Conservation (phyloP, 768 basidiomycete species). For the Boletus rubescentipes region DNA sequence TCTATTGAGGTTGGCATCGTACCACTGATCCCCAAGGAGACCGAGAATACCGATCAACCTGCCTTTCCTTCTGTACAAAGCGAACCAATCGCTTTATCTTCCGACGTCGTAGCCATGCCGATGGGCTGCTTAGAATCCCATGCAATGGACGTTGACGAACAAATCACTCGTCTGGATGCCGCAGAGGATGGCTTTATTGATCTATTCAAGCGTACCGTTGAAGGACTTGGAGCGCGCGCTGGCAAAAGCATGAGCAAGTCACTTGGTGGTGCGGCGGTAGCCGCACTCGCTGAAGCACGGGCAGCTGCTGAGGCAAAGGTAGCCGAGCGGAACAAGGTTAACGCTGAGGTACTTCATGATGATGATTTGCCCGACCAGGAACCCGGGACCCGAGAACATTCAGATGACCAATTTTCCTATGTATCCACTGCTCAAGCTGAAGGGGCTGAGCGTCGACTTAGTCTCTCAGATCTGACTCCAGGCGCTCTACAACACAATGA, state of each 20-base stretch:
- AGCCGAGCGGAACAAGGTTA: conserved; percentile 58
- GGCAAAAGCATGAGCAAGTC: conserved; percentile 64
- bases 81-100: background rate
- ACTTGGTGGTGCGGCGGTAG: conserved; percentile 49
- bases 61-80: conserved; percentile 3
- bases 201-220: conserved; percentile 68
- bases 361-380: conserved; percentile 10
- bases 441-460: conserved; percentile 40
- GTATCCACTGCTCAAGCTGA: background rate
- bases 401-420: background rate
- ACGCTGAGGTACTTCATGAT: conserved; percentile 34
- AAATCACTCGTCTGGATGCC: conserved; percentile 7
- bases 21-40: conserved; percentile 15
- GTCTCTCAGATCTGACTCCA: conserved; percentile 61
- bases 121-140: conserved; percentile 22
- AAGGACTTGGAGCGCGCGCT: conserved; percentile 58
- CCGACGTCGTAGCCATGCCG: background rate
- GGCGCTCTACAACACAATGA: conserved; percentile 27
- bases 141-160: conserved; percentile 22
- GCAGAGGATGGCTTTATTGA: conserved; percentile 53
- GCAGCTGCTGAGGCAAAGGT: conserved; percentile 67
- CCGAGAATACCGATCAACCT: conserved; percentile 5
- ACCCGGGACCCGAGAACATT: background rate
- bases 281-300: conserved; percentile 64
- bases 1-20: conserved; percentile 36